Conservation (phyloP, 2,329 filamentous ascomycete species). For the Didymella arachidicola region DNA sequence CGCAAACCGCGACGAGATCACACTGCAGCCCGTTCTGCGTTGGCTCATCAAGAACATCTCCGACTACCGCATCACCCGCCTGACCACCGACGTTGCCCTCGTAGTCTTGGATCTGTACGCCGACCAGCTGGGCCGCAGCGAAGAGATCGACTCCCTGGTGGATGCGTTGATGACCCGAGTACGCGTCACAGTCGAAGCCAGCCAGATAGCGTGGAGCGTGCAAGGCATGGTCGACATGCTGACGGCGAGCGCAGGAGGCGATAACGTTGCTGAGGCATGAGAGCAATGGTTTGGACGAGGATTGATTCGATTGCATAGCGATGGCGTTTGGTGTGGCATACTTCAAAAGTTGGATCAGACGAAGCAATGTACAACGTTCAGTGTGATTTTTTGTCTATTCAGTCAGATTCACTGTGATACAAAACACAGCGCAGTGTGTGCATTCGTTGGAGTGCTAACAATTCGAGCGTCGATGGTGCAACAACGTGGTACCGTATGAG, state of each 20-base stretch:
- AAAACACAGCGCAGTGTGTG: not conserved
- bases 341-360: slow-evolving; percentile 25
- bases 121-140: slow-evolving; percentile 76
- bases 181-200: slow-evolving; percentile 78
- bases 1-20: slow-evolving; percentile 78
- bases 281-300: not conserved
- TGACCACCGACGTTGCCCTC: slow-evolving; percentile 84
- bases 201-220: slow-evolving; percentile 81
- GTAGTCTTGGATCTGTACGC: slow-evolving; percentile 88
- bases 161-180: slow-evolving; percentile 74
- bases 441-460: not conserved
- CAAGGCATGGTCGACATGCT: slow-evolving; percentile 88
- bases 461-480: not conserved
- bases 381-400: not conserved
- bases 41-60: slow-evolving; percentile 84
- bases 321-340: slow-evolving; percentile 40
- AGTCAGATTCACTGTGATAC: not conserved
- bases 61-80: slow-evolving; percentile 79
- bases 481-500: not conserved
- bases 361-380: slow-evolving; percentile 22
- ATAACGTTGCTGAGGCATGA: slow-evolving; percentile 26
- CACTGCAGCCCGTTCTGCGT: slow-evolving; percentile 80
- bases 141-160: slow-evolving; percentile 75
- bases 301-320: slow-evolving; percentile 43
- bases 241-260: slow-evolving; percentile 63